Conservation (phyloP, 345 rosid genomes). For the Alliaria petiolata region DNA sequence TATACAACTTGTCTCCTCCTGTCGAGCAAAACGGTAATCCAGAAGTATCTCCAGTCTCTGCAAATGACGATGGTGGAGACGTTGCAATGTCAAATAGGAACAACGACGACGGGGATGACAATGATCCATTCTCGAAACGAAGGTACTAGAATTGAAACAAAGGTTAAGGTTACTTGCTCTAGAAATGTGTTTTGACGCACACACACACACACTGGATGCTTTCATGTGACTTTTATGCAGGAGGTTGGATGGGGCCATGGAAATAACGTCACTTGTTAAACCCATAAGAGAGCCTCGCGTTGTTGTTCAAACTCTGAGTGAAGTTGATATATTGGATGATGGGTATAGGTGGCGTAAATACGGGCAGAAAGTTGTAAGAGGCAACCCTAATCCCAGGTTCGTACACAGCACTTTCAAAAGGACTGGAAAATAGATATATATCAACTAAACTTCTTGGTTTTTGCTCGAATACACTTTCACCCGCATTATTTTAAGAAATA, state of each 20-base stretch:
- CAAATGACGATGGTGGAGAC: slow-evolving; percentile 53
- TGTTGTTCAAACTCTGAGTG: slow-evolving; percentile 93
- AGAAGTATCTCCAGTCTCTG: slow-evolving; percentile 55
- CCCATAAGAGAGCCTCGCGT: slow-evolving; percentile 96
- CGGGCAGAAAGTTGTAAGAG: slow-evolving; percentile 98
- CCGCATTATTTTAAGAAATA: background rate
- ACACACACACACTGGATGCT: slow-evolving; percentile 5
- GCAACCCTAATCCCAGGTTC: slow-evolving; percentile 96
- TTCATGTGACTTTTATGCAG: slow-evolving; percentile 38
- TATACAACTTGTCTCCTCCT: slow-evolving; percentile 42
- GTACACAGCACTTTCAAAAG: background rate
- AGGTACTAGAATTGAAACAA: slow-evolving; percentile 45
- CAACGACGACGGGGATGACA: slow-evolving; percentile 56
- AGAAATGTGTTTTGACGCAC: background rate
- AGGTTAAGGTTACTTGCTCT: background rate
- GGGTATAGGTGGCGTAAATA: slow-evolving; percentile 99
- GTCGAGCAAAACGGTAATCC: slow-evolving; percentile 47
- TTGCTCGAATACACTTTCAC: background rate
- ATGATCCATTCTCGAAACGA: slow-evolving; percentile 70
- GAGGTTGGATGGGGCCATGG: slow-evolving; percentile 75
- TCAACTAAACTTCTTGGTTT: background rate
- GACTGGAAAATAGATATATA: background rate
- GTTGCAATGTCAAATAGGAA: slow-evolving; percentile 25
- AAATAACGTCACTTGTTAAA: slow-evolving; percentile 75
- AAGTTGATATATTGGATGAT: slow-evolving; percentile 96